Conservation (phyloP, 441 rosid genomes). For the Pelargonium citronellum region DNA sequence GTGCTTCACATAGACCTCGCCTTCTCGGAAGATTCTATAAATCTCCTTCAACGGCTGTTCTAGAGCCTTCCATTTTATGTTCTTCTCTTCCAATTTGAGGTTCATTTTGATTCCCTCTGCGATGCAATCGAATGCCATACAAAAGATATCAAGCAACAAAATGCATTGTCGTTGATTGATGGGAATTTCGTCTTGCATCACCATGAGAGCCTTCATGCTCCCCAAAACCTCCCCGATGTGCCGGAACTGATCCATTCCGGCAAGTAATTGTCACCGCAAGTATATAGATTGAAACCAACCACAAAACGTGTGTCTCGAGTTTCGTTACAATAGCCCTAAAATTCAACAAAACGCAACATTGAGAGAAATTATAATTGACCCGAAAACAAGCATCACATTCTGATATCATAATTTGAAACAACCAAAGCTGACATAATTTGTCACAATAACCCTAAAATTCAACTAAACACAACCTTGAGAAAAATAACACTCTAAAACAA, state of each 20-base stretch:
- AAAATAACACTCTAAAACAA: too few relatives aligned
- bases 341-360: too few relatives aligned
- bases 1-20: constrained; percentile 59
- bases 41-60: constrained; percentile 78
- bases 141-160: constrained; percentile 54
- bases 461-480: too few relatives aligned
- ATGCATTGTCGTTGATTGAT: constrained; percentile 73
- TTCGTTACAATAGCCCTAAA: too few relatives aligned
- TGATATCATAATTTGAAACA: too few relatives aligned
- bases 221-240: constrained; percentile 89
- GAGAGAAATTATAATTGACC: too few relatives aligned
- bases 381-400: too few relatives aligned
- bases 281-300: too few relatives aligned
- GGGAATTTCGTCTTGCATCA: constrained; percentile 51
- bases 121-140: constrained; percentile 49
- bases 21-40: constrained; percentile 69
- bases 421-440: too few relatives aligned
- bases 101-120: constrained; percentile 72
- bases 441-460: too few relatives aligned
- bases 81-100: constrained; percentile 73
- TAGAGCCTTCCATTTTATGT: constrained; percentile 76
- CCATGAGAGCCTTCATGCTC: constrained; percentile 78
- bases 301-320: too few relatives aligned
- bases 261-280: neutral
- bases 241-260: constrained; percentile 76